Evolutionary conservation across 2,329 filamentous ascomycete genomes (phyloP).

Genomic region (Fulvia fulva): DNA sequence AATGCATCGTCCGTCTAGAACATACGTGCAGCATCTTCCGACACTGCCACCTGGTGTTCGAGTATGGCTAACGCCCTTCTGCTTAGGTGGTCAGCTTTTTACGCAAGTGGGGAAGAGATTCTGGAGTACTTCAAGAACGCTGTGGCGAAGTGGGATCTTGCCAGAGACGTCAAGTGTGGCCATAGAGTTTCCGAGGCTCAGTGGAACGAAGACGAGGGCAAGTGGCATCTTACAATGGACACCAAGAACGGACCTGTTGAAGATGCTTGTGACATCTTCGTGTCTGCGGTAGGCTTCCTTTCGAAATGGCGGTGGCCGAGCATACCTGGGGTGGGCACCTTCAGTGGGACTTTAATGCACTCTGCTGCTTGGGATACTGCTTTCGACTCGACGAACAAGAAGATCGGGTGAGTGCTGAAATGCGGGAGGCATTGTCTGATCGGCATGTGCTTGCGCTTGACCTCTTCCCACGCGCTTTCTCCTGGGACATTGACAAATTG

Average conservation of each 20-base stretch:
- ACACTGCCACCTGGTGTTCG: too few species aligned
- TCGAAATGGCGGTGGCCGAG: conserved; percentile 37
- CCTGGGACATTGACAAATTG: not conserved
- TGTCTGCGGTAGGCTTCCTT: conserved; percentile 29
- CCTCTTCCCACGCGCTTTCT: not conserved
- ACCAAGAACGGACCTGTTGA: conserved; percentile 26
- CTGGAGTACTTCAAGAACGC: conserved; percentile 39
- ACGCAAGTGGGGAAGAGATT: conserved; percentile 40
- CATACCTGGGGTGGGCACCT: conserved; percentile 39
- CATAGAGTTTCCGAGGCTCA: conserved; percentile 35
- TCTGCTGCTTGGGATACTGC: conserved; percentile 40
- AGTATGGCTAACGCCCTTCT: too few species aligned
- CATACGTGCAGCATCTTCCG: too few species aligned
- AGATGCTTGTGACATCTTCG: conserved; percentile 35
- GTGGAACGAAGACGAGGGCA: conserved; percentile 36
- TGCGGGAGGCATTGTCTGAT: not conserved
- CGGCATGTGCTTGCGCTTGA: not conserved
- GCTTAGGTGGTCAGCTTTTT: conserved; percentile 42
- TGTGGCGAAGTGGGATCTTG: conserved; percentile 39
- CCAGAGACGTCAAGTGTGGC: conserved; percentile 37
- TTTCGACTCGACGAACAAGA: conserved; percentile 37
- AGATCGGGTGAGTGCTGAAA: conserved; percentile 28
- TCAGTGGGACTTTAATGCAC: conserved; percentile 42
- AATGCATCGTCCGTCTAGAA: too few species aligned
- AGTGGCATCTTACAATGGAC: conserved; percentile 36